Evolutionary conservation across 768 basidiomycete genomes (phyloP).

Genomic region (Gautieria morchelliformis): DNA sequence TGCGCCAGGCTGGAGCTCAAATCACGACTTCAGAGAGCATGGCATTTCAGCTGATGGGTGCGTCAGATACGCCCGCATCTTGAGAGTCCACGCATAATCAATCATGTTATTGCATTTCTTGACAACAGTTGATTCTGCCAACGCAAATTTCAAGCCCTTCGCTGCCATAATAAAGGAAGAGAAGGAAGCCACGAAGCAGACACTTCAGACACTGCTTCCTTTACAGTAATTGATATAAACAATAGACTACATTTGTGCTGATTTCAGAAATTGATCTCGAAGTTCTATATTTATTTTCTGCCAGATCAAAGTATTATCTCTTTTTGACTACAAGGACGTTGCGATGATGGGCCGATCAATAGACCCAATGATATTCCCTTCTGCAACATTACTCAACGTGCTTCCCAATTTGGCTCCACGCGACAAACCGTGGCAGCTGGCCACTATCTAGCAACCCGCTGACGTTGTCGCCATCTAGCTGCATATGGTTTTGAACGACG

Average conservation of each 20-base stretch:
- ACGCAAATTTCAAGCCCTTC: constrained; percentile 63
- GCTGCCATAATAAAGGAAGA: constrained; percentile 68
- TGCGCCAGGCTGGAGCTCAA: constrained; percentile 65
- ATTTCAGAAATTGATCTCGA: neutral
- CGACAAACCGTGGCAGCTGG: no score
- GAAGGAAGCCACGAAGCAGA: constrained; percentile 47
- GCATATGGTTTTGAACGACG: no score
- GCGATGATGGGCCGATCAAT: no score
- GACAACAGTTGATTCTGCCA: constrained; percentile 44
- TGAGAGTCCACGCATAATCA: no score
- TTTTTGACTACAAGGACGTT: no score
- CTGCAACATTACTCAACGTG: no score
- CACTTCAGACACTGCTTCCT: constrained; percentile 24
- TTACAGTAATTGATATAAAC: neutral
- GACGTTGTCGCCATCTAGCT: no score
- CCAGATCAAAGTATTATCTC: no score
- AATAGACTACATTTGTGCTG: neutral
- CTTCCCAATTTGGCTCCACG: no score
- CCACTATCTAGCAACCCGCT: no score
- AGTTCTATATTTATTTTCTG: no score
- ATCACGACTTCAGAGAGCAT: constrained; percentile 77
- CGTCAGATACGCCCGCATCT: constrained; percentile 7
- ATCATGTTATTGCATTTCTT: constrained; percentile 5
- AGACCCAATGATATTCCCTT: no score
- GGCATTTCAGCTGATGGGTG: constrained; percentile 68